Base-by-base conservation (phyloP, 2,329 filamentous ascomycete species). In the Orbilia brochopaga region DNA sequence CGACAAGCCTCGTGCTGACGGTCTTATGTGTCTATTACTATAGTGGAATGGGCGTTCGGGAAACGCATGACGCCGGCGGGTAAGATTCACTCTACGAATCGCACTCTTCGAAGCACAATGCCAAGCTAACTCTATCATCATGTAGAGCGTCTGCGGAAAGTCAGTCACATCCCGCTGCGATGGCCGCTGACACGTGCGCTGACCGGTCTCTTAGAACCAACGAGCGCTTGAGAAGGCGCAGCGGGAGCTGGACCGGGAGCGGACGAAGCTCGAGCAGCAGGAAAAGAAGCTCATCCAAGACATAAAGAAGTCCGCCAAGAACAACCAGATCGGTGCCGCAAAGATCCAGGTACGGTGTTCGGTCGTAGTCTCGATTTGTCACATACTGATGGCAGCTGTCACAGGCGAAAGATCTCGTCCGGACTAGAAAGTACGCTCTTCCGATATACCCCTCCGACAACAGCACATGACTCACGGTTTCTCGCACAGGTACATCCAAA, bases 301-400 rank as follows among this genome's bases (percentile, higher is more conserved):
- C 79, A 99, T 99, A 82, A 97, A 96, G 83, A 95, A 96, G 83
- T 96, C 90, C 78, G 94, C 94, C 61, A 96, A 99, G 82, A 96
- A 94, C 83, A 92, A 92, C 3, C 93, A 99, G 82, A 94, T 97
- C 86, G 93, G 92, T n/a, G 92, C 94, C 13, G 91, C 93, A 81
- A 96, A 96, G 83, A 96, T 99, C 79, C 94, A 99, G 66, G 66
- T 70, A 64, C 30, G n/a, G n/a, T 6, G 7, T 24, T 35, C 35
- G 23, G n/a, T 15, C 6, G 6, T n/a, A 24, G 27, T 19, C 2
- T 37, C 6, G 5, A 32, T 17, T 42, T 55, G 19, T 40, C 19
- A 17, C 5, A 21, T 57, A 37, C 65, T 69, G 27, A 63, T 19
- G 17, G 23, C 23, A n/a, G 7, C 1, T 21, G 24, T 11, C 13